Percentiles rank a stretch among this genome's conserved stretches.
These are phyloP conservation scores for Rhododendron williamsianum DNA, from an alignment of 148 eudicot genomes.

Conservation along the genomic window DNA sequence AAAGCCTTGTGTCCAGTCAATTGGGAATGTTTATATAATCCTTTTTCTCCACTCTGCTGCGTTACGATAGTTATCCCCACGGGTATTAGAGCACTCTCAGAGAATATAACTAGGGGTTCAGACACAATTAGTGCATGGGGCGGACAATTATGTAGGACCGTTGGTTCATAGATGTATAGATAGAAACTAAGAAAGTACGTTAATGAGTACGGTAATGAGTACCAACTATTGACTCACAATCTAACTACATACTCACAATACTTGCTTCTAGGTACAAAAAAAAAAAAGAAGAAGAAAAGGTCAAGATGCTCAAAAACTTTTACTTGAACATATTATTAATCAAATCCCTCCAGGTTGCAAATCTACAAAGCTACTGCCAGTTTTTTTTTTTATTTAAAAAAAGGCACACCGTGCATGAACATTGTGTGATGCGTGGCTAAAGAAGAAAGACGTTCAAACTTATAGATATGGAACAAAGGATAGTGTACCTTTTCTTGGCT, in stretches of 20 bases:
- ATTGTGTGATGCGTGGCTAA: background rate
- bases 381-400: background rate
- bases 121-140: background rate
- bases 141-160: background rate
- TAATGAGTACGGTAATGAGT: background rate
- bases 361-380: background rate
- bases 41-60: background rate
- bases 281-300: background rate
- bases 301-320: background rate
- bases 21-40: background rate
- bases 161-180: background rate
- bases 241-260: background rate
- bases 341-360: background rate
- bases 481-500: constrained; percentile 43
- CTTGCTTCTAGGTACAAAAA: background rate
- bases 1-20: background rate
- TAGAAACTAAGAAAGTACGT: background rate
- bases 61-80: background rate
- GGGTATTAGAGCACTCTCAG: background rate
- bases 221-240: constrained; percentile 5
- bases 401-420: background rate
- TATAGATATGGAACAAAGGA: constrained; percentile 14
- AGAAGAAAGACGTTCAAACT: background rate
- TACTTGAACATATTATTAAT: background rate
- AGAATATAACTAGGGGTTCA: background rate